These are phyloP conservation scores for Groenewaldozyma salmanticensis DNA, from an alignment of 805 yeast species.

Conservation along the genomic window DNA sequence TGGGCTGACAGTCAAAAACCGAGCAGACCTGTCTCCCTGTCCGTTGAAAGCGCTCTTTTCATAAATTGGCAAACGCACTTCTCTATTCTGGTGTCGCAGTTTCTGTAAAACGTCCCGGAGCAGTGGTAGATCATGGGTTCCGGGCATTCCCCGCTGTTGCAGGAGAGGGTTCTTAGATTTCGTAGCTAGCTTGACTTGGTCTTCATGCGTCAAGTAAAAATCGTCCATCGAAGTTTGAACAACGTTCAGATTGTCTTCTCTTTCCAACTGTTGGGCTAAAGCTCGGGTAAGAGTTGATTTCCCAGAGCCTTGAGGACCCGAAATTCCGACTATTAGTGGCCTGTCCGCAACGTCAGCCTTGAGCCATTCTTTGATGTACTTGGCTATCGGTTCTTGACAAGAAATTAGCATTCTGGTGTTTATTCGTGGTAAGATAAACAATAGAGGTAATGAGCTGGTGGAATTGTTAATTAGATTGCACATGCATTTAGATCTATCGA, in stretches of 20 bases:
- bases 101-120: constrained; percentile 28
- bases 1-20: constrained; percentile 31
- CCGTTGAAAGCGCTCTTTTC: constrained; percentile 70
- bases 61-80: constrained; percentile 49
- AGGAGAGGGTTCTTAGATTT: constrained; percentile 44
- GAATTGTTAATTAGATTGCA: too few species aligned
- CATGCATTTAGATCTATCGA: too few species aligned
- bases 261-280: constrained; percentile 20
- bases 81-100: constrained; percentile 23
- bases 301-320: constrained; percentile 32
- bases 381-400: background rate
- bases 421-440: too few species aligned
- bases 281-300: constrained; percentile 25
- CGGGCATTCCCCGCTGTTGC: constrained; percentile 83
- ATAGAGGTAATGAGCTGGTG: too few species aligned
- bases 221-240: constrained; percentile 69
- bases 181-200: constrained; percentile 39
- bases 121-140: constrained; percentile 72
- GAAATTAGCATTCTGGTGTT: background rate
- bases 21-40: constrained; percentile 58
- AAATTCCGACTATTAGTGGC: constrained; percentile 22
- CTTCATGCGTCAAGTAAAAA: constrained; percentile 58
- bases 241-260: constrained; percentile 27
- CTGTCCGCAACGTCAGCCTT: background rate
- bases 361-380: background rate